Base-by-base conservation (phyloP, 2,329 filamentous ascomycete species). In the Sporothrix brunneoviolacea region DNA sequence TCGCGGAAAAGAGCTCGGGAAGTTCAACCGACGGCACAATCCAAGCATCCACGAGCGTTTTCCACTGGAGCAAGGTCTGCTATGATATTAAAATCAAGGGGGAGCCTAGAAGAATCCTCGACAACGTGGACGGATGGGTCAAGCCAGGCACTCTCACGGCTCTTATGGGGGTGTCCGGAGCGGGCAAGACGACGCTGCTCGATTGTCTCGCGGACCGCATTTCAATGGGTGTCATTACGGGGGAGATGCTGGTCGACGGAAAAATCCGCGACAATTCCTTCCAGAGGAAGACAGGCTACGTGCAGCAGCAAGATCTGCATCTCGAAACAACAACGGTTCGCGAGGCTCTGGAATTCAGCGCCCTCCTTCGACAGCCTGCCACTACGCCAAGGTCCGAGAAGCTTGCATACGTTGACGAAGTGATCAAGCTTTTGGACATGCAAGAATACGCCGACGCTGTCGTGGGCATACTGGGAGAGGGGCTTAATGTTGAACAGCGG, bases 221-320 rank as follows among this genome's bases (percentile, higher is more conserved):
- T 10, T 90, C 86, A 0, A 91, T 93, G 82, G 91, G 91, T 68
- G 84, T 95, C 18, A 88, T 95, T 45, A 82, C 80, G 8, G 91
- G 91, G 49, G 84, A 93, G 59, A 93, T 95, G 84, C 67, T 82
- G 16, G 77, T 83, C 10, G 76, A 82, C 53, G 79, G 79, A 28
- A 76, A 74, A 40, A 82, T 80, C 37, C 81, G 87, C 42, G 88
- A 94, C 58, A 76, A 76, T 36, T 90, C 86, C 0, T 95, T 95
- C 76, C 89, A 95, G 66, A 84, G 90, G 57, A 91, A 91, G 70
- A 94, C 88, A 0, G 90, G 90, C 44, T 95, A 95, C 59, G 90
- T 91, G 36, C 88, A 95, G 63, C 90, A 95, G 65, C 89, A 95
- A 65, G 91, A 96, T 77, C 76, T 95, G n/a, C 91, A 95, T 64